These are phyloP conservation scores for Leersia perrieri DNA, from an alignment of 176 grass and related monocot species.

Conservation along the genomic window DNA sequence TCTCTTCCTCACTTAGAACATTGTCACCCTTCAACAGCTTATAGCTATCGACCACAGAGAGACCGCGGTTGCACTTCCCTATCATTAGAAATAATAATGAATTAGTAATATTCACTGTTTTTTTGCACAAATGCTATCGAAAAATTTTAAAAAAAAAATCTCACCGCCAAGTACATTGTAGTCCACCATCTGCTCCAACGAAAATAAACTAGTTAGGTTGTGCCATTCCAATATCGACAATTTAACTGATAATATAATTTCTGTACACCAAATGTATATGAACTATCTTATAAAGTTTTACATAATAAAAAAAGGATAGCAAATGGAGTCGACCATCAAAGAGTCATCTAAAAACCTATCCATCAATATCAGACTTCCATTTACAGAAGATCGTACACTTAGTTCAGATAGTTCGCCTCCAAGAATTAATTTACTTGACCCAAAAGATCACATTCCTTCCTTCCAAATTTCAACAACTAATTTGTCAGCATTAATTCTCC, in stretches of 20 bases:
- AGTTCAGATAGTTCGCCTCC: not conserved
- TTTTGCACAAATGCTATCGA: not conserved
- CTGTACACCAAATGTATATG: not conserved
- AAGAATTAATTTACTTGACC: not conserved
- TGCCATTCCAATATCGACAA: not conserved
- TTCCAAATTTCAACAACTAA: not conserved
- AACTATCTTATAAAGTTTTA: not conserved
- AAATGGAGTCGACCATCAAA: not conserved
- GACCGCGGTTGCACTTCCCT: slow-evolving; percentile 82
- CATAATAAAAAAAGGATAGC: slow-evolving; percentile 14
- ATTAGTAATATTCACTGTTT: not conserved
- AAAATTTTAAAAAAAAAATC: not conserved
- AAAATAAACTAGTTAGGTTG: slow-evolving; percentile 5
- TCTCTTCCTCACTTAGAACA: slow-evolving; percentile 59
- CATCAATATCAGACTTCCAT: not conserved
- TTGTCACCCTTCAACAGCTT: slow-evolving; percentile 65
- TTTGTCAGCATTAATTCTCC: not conserved
- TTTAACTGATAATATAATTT: not conserved
- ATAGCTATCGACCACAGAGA: slow-evolving; percentile 88
- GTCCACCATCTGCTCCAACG: slow-evolving; percentile 63
- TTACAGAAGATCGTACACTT: not conserved
- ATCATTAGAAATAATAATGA: not conserved
- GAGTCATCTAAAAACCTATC: not conserved
- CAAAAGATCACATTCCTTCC: not conserved
- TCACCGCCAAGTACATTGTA: slow-evolving; percentile 75